Percentiles rank a stretch among this genome's conserved stretches.
phyloP scores from a whole-genome alignment of 768 basidiomycete species.

The Collybia sp. region DNA sequence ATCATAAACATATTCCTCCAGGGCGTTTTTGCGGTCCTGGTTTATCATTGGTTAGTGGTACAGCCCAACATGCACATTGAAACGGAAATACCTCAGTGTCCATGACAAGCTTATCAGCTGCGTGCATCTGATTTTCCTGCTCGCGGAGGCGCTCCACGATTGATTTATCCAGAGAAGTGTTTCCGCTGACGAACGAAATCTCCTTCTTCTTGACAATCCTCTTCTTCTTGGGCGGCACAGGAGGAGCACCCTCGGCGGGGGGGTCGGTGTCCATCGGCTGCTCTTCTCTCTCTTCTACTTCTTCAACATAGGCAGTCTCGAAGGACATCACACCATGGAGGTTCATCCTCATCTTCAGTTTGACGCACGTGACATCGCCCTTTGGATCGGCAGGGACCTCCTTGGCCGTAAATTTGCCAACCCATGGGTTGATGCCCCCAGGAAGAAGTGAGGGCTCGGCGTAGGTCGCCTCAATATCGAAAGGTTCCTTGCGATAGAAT shows the following conservation, averaged over 20 bases:
- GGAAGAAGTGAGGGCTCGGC: slow-evolving; percentile 70
- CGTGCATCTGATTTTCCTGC: slow-evolving; percentile 84
- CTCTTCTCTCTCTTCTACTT: slow-evolving; percentile 76
- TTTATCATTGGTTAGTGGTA: background rate
- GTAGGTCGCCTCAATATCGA: slow-evolving; percentile 86
- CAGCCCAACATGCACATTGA: background rate
- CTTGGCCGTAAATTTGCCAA: slow-evolving; percentile 80
- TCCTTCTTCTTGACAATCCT: slow-evolving; percentile 80
- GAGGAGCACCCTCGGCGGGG: slow-evolving; percentile 28
- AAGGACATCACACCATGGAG: slow-evolving; percentile 84
- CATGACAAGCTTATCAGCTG: slow-evolving; percentile 91
- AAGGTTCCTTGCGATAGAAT: slow-evolving; percentile 86
- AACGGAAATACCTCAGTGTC: slow-evolving; percentile 81
- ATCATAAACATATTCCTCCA: slow-evolving; percentile 99
- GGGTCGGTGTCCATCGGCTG: slow-evolving; percentile 64
- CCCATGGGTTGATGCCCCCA: slow-evolving; percentile 78
- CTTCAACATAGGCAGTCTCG: slow-evolving; percentile 82
- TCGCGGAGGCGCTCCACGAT: slow-evolving; percentile 67
- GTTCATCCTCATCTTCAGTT: slow-evolving; percentile 89
- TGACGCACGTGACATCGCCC: slow-evolving; percentile 78
- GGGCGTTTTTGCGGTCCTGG: slow-evolving; percentile 95
- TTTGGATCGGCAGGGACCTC: slow-evolving; percentile 62
- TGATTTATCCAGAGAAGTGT: slow-evolving; percentile 59
- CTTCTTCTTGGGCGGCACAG: slow-evolving; percentile 77
- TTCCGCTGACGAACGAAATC: slow-evolving; percentile 64